Evolutionary conservation across 345 rosid species (phyloP).

Genomic region (Noccaea caerulescens): DNA sequence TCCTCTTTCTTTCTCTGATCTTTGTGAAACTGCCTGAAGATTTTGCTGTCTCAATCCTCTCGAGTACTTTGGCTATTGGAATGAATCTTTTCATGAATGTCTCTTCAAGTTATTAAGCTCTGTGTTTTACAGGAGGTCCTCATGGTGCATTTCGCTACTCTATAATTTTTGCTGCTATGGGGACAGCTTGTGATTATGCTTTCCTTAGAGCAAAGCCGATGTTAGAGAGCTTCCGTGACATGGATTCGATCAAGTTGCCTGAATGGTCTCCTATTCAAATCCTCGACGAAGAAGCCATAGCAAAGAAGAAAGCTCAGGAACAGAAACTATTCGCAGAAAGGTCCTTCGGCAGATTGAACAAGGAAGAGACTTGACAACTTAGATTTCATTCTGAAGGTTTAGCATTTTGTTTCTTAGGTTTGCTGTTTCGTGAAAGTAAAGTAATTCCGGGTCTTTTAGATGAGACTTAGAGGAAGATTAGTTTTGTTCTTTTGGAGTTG

Average conservation of each 20-base stretch:
- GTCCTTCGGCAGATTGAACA: conserved; percentile 56
- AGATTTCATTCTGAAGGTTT: conserved; percentile 8
- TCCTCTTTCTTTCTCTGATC: conserved; percentile 6
- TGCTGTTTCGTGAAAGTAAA: conserved; percentile 20
- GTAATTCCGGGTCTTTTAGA: conserved; percentile 17
- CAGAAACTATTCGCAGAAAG: conserved; percentile 52
- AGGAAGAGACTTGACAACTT: conserved; percentile 61
- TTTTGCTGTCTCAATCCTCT: conserved; percentile 17
- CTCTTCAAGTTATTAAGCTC: background rate
- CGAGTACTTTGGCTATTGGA: background rate
- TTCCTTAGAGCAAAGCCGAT: conserved; percentile 53
- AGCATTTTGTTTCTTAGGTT: background rate
- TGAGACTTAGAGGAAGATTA: background rate
- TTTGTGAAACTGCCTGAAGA: background rate
- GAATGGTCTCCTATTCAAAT: conserved; percentile 88
- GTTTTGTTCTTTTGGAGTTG: background rate
- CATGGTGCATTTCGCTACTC: conserved; percentile 79
- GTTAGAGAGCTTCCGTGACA: conserved; percentile 43
- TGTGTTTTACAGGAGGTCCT: conserved; percentile 65
- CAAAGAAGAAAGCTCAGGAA: conserved; percentile 71
- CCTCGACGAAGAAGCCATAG: conserved; percentile 79
- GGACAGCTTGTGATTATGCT: conserved; percentile 66
- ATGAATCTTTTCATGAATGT: conserved; percentile 10
- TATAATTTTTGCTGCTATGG: conserved; percentile 60
- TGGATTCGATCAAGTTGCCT: conserved; percentile 59